Evolutionary conservation across 768 basidiomycete species (phyloP), one percentile per base, ranked within the genome.

Genomic region (Lentinula sp.): DNA sequence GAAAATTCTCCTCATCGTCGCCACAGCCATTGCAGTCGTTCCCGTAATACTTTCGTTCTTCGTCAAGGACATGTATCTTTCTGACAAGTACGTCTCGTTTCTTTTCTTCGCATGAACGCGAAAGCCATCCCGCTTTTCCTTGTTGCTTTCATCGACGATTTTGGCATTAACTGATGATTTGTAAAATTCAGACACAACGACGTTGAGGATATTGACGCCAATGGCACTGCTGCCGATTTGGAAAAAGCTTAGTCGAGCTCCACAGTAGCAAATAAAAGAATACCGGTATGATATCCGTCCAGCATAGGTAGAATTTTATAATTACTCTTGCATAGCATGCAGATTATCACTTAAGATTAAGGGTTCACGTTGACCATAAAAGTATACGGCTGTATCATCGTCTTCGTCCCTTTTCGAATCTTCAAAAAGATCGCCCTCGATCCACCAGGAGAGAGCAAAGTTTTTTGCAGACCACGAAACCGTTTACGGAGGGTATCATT

Each of bases 11-110:
- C 70, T 82, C 49, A 71, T 74, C 35, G 73, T 75, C 1, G 76
- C 77, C 4, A 73, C 75, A 40, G 69, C 69, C 18, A 66, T 78
- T 45, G 74, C 77, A 64, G 69, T 83, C 61, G 64, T 84, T 2
- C 83, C 84, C 16, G 69, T 84, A 53, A 45, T 78, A n/a, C 73
- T 77, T 60, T 73, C 81, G 16, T 66, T 83, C 57, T 68, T 78
- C 51, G 78, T 81, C 68, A 74, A 75, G 48, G 71, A 84, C 65
- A 79, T 78, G 70, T 71, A 74, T 60, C 78, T 86, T 59, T 76
- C 77, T 39, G 79, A 83, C 64, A 72, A 70, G 46, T 85, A 85
- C 43, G 57, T 59, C 23, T 43, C 10, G 15, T 40, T 40, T 13
- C 37, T 28, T 40, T 15, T 40, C 11, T 43, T 43, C 8, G 9